Evolutionary conservation across 73 alveolate genomes (phyloP).

Genomic region (Stentor roeselii): DNA sequence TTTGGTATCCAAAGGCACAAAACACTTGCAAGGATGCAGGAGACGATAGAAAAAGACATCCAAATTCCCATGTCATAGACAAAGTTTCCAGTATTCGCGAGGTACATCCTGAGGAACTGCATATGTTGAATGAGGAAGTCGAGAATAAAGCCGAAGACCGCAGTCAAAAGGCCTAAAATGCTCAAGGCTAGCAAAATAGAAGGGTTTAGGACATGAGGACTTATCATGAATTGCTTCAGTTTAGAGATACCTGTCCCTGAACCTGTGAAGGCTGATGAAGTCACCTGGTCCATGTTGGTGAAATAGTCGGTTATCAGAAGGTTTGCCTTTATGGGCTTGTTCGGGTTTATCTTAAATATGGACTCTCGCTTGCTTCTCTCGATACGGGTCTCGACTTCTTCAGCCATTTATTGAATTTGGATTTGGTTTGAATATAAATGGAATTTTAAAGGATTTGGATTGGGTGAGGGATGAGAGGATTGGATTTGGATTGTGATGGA

Average conservation of each 20-base stretch:
- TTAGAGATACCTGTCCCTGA: neutral
- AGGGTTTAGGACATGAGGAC: conserved; percentile 21
- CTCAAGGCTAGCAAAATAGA: neutral
- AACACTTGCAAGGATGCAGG: conserved; percentile 61
- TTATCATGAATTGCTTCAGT: neutral
- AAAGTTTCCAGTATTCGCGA: neutral
- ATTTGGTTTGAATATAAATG: too few relatives aligned
- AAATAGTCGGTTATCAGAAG: conserved; percentile 14
- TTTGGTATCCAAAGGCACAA: conserved; percentile 73
- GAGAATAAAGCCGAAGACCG: neutral
- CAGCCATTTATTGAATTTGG: conserved; percentile 12
- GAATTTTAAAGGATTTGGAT: too few relatives aligned
- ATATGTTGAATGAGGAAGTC: neutral
- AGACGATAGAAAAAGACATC: conserved; percentile 52
- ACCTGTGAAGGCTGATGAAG: neutral
- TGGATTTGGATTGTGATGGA: too few relatives aligned
- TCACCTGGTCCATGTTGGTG: conserved; percentile 22
- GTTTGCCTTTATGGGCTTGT: neutral
- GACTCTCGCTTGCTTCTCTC: conserved; percentile 16
- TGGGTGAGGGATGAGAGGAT: too few relatives aligned
- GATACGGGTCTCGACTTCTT: neutral
- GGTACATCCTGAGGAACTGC: neutral
- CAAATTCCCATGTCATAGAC: conserved; percentile 41
- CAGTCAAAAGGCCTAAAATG: neutral
- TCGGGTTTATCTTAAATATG: neutral